phyloP scores from a whole-genome alignment of 2,329 filamentous ascomycete genomes.

The Moelleriella libera region DNA sequence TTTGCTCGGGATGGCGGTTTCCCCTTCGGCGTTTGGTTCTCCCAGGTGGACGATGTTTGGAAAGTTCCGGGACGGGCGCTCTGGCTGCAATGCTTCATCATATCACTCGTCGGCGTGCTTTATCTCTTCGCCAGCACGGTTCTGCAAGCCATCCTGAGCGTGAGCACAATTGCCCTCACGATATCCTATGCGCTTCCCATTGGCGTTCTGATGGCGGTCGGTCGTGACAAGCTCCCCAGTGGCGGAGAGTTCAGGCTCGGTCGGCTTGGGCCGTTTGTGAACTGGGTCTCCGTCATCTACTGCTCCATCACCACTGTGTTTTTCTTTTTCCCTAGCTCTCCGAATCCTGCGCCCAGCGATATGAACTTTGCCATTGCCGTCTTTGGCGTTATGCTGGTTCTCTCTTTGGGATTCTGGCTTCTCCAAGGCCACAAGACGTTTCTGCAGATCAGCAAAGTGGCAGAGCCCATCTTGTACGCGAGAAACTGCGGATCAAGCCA shows the following conservation, averaged over 20 bases:
- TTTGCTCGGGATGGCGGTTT: constrained; percentile 38
- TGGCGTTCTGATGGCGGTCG: constrained; percentile 28
- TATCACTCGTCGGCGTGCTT: constrained; percentile 33
- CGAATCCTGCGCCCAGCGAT: constrained; percentile 28
- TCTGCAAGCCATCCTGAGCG: constrained; percentile 36
- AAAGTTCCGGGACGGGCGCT: constrained; percentile 36
- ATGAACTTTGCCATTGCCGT: constrained; percentile 46
- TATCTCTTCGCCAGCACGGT: constrained; percentile 40
- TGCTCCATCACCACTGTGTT: constrained; percentile 37
- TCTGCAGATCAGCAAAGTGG: constrained; percentile 9
- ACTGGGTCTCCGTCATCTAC: constrained; percentile 36
- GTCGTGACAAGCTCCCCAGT: constrained; percentile 35
- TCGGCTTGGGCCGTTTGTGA: constrained; percentile 24
- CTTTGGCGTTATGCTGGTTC: constrained; percentile 38
- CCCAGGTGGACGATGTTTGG: constrained; percentile 28
- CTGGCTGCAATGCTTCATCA: constrained; percentile 32
- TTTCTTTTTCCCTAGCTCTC: constrained; percentile 36
- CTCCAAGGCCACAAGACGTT: constrained; percentile 24
- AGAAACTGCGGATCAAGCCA: neutral
- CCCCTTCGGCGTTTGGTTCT: constrained; percentile 30
- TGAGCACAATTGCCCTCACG: constrained; percentile 41
- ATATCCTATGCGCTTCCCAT: constrained; percentile 36
- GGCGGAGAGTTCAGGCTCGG: constrained; percentile 29
- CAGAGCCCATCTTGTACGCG: constrained; percentile 7
- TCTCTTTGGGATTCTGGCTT: constrained; percentile 35